Evolutionary conservation across 768 basidiomycete genomes (phyloP), one percentile per base, ranked within the genome.

Genomic region (Agaricus sinodeliciosus): DNA sequence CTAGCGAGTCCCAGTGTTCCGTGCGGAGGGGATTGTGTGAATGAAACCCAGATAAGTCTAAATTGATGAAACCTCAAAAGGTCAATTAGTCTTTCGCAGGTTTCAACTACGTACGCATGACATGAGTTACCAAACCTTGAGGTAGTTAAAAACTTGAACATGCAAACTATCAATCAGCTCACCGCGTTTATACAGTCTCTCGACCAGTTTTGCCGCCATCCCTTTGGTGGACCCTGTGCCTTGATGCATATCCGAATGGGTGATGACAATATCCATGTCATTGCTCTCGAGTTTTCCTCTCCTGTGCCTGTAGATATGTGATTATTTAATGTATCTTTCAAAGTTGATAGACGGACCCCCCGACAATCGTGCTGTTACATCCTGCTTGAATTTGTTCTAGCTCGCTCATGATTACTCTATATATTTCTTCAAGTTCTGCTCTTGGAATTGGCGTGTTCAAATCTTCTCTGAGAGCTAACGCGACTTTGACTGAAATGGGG

Each of bases 211-310:
- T 54, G 77, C 73, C 58, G 84, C 81, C 1, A 93, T 71, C 3
- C 78, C 82, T 54, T 78, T 80, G n/a, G 85, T 74, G 42, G 77
- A 73, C 8, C 64, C 67, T 26, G 62, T 70, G 8, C 75, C 78
- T 4, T 62, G 65, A 40, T 65, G 58, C 48, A 67, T 60, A 57
- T 82, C 75, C 0, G 79, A 72, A 61, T 94, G 89, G 34, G 84
- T 87, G 62, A 95, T 86, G 1, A 96, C 80, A 51, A 97, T 87
- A 61, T 97, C 94, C 27, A 93, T 83, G 62, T 96, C 94, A 60
- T 87, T 90, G 61, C 86, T 90, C 55, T 81, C 68, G 2, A 69
- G 61, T 64, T 95, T 95, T 1, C 94, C 94, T 51, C 94, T 72
- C 26, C 94, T 81, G 67, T 94, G 90, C 4, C 92, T 93, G 42